Evolutionary conservation across 495 filamentous ascomycete genomes (phyloP), one percentile per base, ranked within the genome.

Genomic region (Hypoxylon fuscum): DNA sequence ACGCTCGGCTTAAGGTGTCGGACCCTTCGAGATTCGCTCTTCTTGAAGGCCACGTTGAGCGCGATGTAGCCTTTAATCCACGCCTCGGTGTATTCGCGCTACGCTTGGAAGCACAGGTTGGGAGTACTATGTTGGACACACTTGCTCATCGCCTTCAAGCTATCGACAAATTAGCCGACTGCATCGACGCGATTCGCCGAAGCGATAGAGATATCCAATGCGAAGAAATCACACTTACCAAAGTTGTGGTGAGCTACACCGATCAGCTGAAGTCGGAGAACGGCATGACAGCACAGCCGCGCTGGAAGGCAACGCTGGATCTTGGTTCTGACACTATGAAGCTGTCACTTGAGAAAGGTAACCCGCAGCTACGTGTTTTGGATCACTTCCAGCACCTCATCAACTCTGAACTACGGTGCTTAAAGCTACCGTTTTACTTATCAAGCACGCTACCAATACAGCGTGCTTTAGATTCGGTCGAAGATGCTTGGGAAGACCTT

Each of bases 311-410:
- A 12, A 65, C 61, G 12, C 43, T 81, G 11, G 70, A 78, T 37
- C 72, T 80, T 15, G 54, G 38, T 21, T 63, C 35, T 40, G 67
- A 59, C 25, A 44, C 62, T 3, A 79, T 85, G 68, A 59, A 74
- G n/a, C 59, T 92, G 9, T 55, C 66, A 10, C 77, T 98, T 18
- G 83, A 88, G 17, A 67, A 68, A 17, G 78, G 78, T 11, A 96
- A 92, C 60, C 93, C 93, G 0, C 93, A 96, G 69, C 78, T 88
- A 40, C 85, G 89, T 12, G 86, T 93, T 15, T 76, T 84, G 31
- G 85, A 89, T 49, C 75, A 83, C 23, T 77, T 97, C 10, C 82
- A 81, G 5, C 76, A 76, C 14, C 76, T 84, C 32, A 73, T 95
- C 46, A 93, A 93, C 69, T 75, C 72, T 10, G 51, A 64, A 0